These are phyloP conservation scores for Eutrema yunnanense DNA, from an alignment of 345 rosid genomes.

Conservation along the genomic window DNA sequence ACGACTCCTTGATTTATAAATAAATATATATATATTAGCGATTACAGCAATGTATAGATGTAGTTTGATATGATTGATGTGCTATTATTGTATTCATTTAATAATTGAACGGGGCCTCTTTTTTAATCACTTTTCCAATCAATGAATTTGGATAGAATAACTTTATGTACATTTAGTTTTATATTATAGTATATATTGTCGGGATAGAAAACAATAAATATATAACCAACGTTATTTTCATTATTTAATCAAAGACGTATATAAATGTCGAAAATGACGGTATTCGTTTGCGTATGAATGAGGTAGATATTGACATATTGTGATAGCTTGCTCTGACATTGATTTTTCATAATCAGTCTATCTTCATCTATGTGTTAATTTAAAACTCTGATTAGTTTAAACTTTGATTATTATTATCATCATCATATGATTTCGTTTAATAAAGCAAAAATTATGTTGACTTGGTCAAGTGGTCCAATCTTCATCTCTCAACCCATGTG, in stretches of 20 bases:
- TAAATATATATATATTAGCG: not conserved
- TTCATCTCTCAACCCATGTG: not conserved
- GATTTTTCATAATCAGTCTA: not conserved
- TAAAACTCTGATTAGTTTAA: not conserved
- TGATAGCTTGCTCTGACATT: not conserved
- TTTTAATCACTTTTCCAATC: not conserved
- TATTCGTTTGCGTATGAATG: constrained; percentile 11
- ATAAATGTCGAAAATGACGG: not conserved
- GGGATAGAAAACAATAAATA: not conserved
- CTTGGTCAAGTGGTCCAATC: constrained; percentile 2
- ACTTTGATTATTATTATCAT: not conserved
- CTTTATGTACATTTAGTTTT: not conserved
- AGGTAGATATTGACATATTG: not conserved
- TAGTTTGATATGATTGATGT: not conserved
- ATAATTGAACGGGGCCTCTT: not conserved
- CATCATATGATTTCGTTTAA: not conserved
- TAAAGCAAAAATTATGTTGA: not conserved
- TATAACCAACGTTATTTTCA: not conserved
- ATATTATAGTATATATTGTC: not conserved
- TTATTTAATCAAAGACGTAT: not conserved
- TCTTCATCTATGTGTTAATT: not conserved
- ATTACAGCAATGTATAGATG: not conserved
- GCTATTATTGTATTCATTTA: not conserved
- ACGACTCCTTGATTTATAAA: not conserved
- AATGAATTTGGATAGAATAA: not conserved